Evolutionary conservation across 306 rosid species (phyloP).

Genomic region (Pyrus betulifolia): DNA sequence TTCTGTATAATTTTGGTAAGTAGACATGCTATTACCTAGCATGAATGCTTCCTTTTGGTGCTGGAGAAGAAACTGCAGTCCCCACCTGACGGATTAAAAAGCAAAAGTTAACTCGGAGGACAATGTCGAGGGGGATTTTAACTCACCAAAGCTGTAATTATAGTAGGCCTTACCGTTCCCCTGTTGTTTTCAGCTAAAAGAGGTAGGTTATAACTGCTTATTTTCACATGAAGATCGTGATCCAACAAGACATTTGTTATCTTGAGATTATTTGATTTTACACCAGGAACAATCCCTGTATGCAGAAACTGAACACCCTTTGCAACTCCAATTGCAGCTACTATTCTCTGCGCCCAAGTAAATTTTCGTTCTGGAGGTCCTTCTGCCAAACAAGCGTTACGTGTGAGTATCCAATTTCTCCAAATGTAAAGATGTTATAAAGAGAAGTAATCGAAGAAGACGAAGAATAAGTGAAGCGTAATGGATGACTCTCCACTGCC

Average conservation of each 20-base stretch:
- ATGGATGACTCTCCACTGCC: not conserved
- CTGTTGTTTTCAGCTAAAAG: slow-evolving; percentile 40
- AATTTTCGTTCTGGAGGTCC: slow-evolving; percentile 44
- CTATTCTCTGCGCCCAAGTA: slow-evolving; percentile 77
- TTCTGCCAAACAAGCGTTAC: slow-evolving; percentile 40
- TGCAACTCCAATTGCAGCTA: slow-evolving; percentile 72
- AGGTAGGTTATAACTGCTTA: slow-evolving; percentile 68
- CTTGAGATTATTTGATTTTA: slow-evolving; percentile 68
- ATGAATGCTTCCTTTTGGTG: slow-evolving; percentile 51
- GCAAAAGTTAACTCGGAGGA: slow-evolving; percentile 4
- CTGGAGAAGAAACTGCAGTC: slow-evolving; percentile 34
- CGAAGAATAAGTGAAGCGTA: not conserved
- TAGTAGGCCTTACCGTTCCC: slow-evolving; percentile 40
- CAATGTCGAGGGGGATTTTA: not conserved
- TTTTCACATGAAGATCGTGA: slow-evolving; percentile 62
- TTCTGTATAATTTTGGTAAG: not conserved
- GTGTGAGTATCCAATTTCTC: not conserved
- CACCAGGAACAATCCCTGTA: slow-evolving; percentile 88
- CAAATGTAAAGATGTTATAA: not conserved
- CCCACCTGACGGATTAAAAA: slow-evolving; percentile 36
- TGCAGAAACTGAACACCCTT: slow-evolving; percentile 92
- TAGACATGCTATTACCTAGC: slow-evolving; percentile 33
- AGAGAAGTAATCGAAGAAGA: not conserved
- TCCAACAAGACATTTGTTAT: slow-evolving; percentile 74
- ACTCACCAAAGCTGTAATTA: not conserved